phyloP scores from a whole-genome alignment of 2,329 filamentous ascomycete genomes.

The Neonectria ditissima region DNA sequence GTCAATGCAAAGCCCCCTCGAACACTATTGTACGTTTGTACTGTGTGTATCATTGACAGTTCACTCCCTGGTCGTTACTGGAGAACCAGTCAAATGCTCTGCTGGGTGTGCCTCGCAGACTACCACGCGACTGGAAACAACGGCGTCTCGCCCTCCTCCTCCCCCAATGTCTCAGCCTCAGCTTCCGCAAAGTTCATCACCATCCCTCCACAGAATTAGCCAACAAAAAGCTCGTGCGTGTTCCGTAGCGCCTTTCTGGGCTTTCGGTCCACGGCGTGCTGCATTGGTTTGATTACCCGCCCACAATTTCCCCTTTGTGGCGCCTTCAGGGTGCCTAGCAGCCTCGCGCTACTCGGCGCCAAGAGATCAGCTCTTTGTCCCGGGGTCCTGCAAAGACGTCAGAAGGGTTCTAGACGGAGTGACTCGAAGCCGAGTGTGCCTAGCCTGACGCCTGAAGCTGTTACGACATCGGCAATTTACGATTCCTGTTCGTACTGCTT shows the following conservation, averaged over 20 bases:
- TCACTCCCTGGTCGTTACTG: constrained; percentile 5
- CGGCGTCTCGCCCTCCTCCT: constrained; percentile 12
- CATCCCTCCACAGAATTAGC: constrained; percentile 23
- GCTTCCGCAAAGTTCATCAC: constrained; percentile 22
- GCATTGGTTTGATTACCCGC: constrained; percentile 42
- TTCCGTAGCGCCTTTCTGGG: constrained; percentile 18
- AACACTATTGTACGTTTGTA: background rate
- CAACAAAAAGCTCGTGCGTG: constrained; percentile 23
- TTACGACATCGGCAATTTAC: constrained; percentile 17
- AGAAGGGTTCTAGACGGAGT: constrained; percentile 39
- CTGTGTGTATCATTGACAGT: background rate
- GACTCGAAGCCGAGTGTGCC: constrained; percentile 41
- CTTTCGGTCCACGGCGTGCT: constrained; percentile 25
- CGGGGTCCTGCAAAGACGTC: constrained; percentile 35
- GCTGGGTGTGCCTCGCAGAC: constrained; percentile 1
- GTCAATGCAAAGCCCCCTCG: background rate
- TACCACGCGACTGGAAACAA: constrained; percentile 12
- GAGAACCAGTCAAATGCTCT: background rate
- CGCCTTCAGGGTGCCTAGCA: constrained; percentile 37
- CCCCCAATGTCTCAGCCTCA: constrained; percentile 31
- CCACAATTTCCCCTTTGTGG: constrained; percentile 47
- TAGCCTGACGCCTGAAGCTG: constrained; percentile 30
- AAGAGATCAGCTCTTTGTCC: constrained; percentile 34
- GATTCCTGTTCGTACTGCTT: constrained; percentile 26
- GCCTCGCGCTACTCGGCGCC: constrained; percentile 38